Percentiles rank a stretch among this genome's conserved stretches.
These are phyloP conservation scores for Avena atlantica DNA, from an alignment of 176 grass and related monocot species.

Conservation along the genomic window DNA sequence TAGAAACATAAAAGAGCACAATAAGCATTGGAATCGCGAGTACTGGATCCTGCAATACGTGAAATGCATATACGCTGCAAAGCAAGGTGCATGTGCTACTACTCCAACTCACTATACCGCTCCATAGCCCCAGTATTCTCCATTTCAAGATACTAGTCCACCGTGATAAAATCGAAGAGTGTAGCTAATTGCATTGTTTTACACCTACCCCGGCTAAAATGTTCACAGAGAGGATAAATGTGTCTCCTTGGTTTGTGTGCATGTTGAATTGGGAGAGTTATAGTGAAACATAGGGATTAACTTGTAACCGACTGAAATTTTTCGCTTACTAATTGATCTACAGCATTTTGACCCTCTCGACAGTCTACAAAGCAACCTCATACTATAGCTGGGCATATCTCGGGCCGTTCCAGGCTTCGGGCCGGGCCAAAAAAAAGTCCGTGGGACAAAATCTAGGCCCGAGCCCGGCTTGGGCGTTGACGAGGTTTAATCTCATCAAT, in stretches of 20 bases:
- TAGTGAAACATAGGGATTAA: neutral
- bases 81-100: neutral
- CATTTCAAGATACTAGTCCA: neutral
- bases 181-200: neutral
- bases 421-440: too few relatives aligned
- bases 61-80: neutral
- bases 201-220: neutral
- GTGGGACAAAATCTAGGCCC: too few relatives aligned
- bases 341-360: neutral
- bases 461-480: too few relatives aligned
- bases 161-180: neutral
- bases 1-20: neutral
- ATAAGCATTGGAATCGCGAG: neutral
- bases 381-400: neutral
- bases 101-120: neutral
- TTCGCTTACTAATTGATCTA: neutral
- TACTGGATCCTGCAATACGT: neutral
- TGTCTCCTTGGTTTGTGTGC: neutral
- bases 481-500: too few relatives aligned
- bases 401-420: too few relatives aligned
- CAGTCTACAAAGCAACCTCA: neutral
- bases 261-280: neutral
- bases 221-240: neutral
- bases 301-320: neutral
- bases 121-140: neutral